Evolutionary conservation across 140 eudicot species (phyloP).

Genomic region (Anethum foeniculum): DNA sequence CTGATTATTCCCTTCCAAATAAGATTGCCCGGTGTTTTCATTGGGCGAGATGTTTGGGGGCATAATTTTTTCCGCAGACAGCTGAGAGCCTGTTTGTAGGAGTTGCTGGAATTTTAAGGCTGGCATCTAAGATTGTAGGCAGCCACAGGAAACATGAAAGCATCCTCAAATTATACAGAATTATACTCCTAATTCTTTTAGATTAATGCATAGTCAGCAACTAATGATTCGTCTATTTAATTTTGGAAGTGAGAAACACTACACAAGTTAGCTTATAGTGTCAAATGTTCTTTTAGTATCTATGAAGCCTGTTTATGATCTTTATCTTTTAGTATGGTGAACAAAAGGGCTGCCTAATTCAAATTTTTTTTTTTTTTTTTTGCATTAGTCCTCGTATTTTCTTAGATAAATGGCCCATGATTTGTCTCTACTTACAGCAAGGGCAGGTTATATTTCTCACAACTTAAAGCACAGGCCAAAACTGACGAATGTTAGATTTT

Average conservation of each 20-base stretch:
- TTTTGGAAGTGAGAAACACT: constrained; percentile 1
- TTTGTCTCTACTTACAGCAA: neutral
- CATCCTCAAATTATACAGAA: constrained; percentile 1
- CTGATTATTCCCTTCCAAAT: constrained; percentile 54
- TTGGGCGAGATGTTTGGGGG: constrained; percentile 72
- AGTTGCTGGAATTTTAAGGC: neutral
- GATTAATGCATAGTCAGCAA: neutral
- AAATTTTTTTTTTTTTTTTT: neutral
- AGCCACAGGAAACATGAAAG: constrained; percentile 9
- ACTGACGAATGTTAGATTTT: neutral
- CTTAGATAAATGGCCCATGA: neutral
- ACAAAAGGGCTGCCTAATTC: neutral
- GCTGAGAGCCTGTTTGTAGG: neutral
- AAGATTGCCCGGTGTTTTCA: constrained; percentile 45
- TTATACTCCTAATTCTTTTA: neutral
- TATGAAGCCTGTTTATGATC: neutral
- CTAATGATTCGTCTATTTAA: neutral
- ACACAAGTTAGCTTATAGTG: neutral
- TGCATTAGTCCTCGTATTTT: neutral
- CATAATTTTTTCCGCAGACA: constrained; percentile 15
- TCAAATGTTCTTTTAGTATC: neutral
- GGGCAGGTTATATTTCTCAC: neutral
- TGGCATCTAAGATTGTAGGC: constrained; percentile 3
- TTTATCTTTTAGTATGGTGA: neutral
- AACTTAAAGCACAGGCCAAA: neutral